These are phyloP conservation scores for Arabidopsis arenosa DNA, from an alignment of 345 rosid species.

Conservation along the genomic window DNA sequence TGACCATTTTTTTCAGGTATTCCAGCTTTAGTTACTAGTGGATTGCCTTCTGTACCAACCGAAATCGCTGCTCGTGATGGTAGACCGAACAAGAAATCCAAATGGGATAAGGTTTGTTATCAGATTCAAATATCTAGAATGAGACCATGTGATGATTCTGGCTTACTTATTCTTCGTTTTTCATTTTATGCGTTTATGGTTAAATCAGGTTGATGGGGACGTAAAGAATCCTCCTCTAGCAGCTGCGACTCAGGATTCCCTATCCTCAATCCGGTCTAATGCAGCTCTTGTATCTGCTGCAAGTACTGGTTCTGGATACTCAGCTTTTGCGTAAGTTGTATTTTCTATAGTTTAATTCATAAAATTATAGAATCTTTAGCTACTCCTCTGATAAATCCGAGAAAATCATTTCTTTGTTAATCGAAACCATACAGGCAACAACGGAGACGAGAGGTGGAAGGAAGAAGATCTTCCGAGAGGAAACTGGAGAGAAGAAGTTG, in stretches of 20 bases:
- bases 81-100: conserved; percentile 85
- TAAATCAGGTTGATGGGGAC: conserved; percentile 79
- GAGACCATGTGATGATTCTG: background rate
- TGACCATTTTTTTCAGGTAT: conserved; percentile 41
- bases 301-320: conserved; percentile 84
- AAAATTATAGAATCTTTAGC: conserved; percentile 1
- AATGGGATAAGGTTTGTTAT: conserved; percentile 87
- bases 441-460: conserved; percentile 85
- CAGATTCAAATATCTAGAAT: conserved; percentile 3
- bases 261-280: conserved; percentile 65
- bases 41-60: conserved; percentile 50
- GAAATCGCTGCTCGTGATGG: conserved; percentile 61
- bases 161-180: conserved; percentile 3
- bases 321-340: conserved; percentile 81
- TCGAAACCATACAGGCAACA: conserved; percentile 65
- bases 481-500: conserved; percentile 79
- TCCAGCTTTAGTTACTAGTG: conserved; percentile 53
- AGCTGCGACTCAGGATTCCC: conserved; percentile 64
- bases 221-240: conserved; percentile 61
- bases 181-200: conserved; percentile 10
- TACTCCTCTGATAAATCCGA: background rate
- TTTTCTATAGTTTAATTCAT: background rate
- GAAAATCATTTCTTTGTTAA: conserved; percentile 13
- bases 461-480: conserved; percentile 71
- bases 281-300: conserved; percentile 66